Conservation (phyloP, 768 basidiomycete genomes). For the Termitomyces heimii region DNA sequence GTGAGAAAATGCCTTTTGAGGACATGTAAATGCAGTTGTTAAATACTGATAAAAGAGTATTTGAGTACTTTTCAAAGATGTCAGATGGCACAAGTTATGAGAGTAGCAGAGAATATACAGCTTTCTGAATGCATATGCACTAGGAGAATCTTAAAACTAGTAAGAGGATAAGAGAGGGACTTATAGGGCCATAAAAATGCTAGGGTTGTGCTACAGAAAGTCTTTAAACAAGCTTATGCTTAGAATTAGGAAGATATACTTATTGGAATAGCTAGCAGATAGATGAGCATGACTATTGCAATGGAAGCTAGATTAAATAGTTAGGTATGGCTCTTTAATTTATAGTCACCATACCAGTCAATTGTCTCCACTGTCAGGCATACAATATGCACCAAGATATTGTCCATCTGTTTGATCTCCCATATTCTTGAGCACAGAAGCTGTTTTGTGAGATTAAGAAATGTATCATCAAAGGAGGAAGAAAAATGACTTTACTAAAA, state of each 20-base stretch:
- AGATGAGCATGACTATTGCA: constrained; percentile 7
- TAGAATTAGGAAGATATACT: background rate
- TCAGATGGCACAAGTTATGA: background rate
- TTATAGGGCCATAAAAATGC: constrained; percentile 11
- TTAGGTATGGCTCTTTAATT: background rate
- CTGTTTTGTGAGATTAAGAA: background rate
- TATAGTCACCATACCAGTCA: constrained; percentile 1
- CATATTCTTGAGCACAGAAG: constrained; percentile 6
- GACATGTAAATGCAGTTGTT: constrained; percentile 12
- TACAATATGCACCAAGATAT: constrained; percentile 6
- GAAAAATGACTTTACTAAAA: background rate
- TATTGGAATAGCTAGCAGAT: constrained; percentile 10
- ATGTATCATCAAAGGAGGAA: background rate
- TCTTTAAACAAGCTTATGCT: background rate
- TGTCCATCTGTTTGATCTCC: constrained; percentile 4
- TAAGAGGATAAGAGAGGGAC: background rate
- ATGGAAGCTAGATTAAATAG: constrained; percentile 1
- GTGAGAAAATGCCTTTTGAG: background rate
- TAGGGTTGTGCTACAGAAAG: constrained; percentile 5
- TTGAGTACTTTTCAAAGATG: constrained; percentile 5
- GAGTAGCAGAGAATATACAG: background rate
- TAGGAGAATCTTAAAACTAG: background rate
- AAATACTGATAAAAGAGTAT: constrained; percentile 11
- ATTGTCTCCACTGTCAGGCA: constrained; percentile 11
- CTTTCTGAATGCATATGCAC: constrained; percentile 11